Percentiles rank a stretch among this genome's conserved stretches.
phyloP scores from a whole-genome alignment of 108 stramenopile species.

The Parietichytrium sp. region DNA sequence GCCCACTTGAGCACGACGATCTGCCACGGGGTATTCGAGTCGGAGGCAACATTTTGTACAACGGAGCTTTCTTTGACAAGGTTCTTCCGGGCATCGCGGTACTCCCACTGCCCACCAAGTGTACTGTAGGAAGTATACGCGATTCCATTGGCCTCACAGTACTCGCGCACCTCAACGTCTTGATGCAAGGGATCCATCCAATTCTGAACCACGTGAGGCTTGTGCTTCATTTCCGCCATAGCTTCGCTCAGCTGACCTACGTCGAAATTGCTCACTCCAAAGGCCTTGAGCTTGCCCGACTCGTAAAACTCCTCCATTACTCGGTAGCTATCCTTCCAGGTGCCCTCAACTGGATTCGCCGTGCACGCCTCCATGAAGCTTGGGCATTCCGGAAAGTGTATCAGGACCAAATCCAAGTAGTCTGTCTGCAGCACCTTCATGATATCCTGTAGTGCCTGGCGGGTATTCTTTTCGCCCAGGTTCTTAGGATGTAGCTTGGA shows the following conservation, averaged over 20 bases:
- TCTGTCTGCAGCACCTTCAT: slow-evolving; percentile 23
- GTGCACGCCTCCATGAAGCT: slow-evolving; percentile 47
- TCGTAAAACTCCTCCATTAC: slow-evolving; percentile 45
- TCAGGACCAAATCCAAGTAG: slow-evolving; percentile 50
- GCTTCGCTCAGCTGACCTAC: slow-evolving; percentile 33
- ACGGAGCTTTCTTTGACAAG: slow-evolving; percentile 34
- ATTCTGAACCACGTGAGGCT: slow-evolving; percentile 52
- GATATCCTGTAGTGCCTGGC: neutral
- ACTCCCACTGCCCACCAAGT: slow-evolving; percentile 49
- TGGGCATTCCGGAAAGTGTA: slow-evolving; percentile 51
- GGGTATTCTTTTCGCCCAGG: slow-evolving; percentile 23
- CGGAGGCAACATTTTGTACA: slow-evolving; percentile 32
- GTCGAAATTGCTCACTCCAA: slow-evolving; percentile 54
- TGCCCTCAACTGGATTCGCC: slow-evolving; percentile 34
- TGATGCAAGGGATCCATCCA: slow-evolving; percentile 64
- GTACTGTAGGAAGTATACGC: slow-evolving; percentile 56
- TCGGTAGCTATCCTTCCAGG: slow-evolving; percentile 50
- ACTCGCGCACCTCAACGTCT: slow-evolving; percentile 43
- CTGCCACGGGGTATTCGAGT: slow-evolving; percentile 5
- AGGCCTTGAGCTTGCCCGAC: slow-evolving; percentile 32
- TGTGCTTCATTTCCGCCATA: neutral
- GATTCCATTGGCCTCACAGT: slow-evolving; percentile 44
- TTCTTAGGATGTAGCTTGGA: slow-evolving; percentile 57
- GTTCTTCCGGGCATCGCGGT: slow-evolving; percentile 25
- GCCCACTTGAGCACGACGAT: slow-evolving; percentile 45